Evolutionary conservation across 2,329 filamentous ascomycete species (phyloP), one percentile per base, ranked within the genome.

Genomic region (Cladosporium sp.): DNA sequence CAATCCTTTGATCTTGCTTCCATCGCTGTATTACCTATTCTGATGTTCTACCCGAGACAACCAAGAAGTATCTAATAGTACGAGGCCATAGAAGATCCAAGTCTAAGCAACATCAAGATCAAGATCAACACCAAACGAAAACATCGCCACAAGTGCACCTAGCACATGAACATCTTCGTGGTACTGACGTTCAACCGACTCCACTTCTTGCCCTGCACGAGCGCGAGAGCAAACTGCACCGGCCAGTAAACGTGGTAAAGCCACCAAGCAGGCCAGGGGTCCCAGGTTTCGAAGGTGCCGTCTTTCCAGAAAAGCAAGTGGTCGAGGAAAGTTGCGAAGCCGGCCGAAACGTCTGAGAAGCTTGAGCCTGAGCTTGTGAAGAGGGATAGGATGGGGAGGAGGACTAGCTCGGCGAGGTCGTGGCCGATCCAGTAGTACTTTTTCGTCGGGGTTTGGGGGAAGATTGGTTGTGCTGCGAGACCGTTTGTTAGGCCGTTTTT

Each of bases 111-210:
- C n/a, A n/a, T n/a, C n/a, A n/a, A n/a, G n/a, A n/a, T n/a, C n/a
- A n/a, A n/a, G n/a, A n/a, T n/a, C n/a, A n/a, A n/a, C n/a, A n/a
- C n/a, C n/a, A n/a, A n/a, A n/a, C n/a, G n/a, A n/a, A n/a, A n/a
- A 27, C 22, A 27, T 5, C 9, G 5, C 22, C 22, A 27, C 9
- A 27, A 27, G 9, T n/a, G n/a, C 32, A 16, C 19, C 59, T 49
- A 67, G 49, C 65, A 68, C 55, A 67, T 66, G 60, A 82, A 82
- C 63, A 81, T 72, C 65, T 80, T 82, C 20, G 72, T 75, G 11
- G 84, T 87, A 58, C 82, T 85, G 3, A 86, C 80, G 64, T 88
- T 87, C 32, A 85, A 63, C 53, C 82, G 72, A 54, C 77, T 83
- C 84, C 84, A 88, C 50, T 69, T 71, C 54, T 61, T 71, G 1